Conservation (phyloP, 2,329 filamentous ascomycete species). For the Penicillium verrucosum region DNA sequence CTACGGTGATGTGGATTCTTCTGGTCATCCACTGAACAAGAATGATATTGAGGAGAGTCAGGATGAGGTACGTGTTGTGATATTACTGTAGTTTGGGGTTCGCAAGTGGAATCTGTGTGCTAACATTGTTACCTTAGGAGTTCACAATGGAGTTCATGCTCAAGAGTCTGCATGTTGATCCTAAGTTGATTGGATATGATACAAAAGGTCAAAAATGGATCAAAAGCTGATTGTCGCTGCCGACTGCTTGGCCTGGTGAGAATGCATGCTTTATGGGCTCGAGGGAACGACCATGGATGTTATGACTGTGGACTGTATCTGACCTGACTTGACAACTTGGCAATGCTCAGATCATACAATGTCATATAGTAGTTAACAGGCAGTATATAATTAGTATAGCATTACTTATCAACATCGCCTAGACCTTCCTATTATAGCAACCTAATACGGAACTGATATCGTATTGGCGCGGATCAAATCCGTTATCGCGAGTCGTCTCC, state of each 20-base stretch:
- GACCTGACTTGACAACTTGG: neutral
- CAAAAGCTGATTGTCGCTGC: neutral
- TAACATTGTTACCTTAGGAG: slow-evolving; percentile 41
- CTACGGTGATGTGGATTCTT: slow-evolving; percentile 39
- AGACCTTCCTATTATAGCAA: slow-evolving; percentile 14
- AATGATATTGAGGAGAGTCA: slow-evolving; percentile 36
- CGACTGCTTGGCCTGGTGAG: neutral
- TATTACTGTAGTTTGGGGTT: neutral
- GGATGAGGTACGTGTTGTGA: slow-evolving; percentile 29
- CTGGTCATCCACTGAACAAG: slow-evolving; percentile 14
- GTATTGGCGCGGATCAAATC: neutral
- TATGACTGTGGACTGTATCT: neutral
- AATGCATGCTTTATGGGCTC: neutral
- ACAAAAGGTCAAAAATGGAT: slow-evolving; percentile 56
- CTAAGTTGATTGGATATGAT: slow-evolving; percentile 63
- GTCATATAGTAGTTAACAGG: neutral
- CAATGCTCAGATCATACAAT: neutral
- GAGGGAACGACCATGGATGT: neutral
- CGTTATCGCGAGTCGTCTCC: slow-evolving; percentile 7
- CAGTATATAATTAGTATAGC: neutral
- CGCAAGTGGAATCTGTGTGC: neutral
- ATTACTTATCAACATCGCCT: slow-evolving; percentile 2
- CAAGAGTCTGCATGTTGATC: slow-evolving; percentile 61
- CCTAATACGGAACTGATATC: slow-evolving; percentile 8
- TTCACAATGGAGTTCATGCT: slow-evolving; percentile 72